Conservation (phyloP, 169 alveolate species). For the Ichthyophthirius multifiliis region DNA sequence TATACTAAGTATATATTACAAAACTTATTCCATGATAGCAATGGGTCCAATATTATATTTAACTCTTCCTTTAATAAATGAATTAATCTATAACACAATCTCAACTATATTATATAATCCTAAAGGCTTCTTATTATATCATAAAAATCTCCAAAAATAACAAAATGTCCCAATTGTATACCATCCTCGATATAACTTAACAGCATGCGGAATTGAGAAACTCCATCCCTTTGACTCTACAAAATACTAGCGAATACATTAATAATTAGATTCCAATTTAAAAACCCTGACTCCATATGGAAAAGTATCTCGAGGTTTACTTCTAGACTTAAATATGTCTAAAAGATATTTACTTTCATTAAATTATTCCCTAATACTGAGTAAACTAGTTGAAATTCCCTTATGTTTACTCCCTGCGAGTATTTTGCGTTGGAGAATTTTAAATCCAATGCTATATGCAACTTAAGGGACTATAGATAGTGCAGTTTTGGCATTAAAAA, state of each 20-base stretch:
- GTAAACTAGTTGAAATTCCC: conserved; percentile 63
- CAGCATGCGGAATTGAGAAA: conserved; percentile 76
- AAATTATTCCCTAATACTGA: conserved; percentile 29
- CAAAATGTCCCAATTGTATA: conserved; percentile 52
- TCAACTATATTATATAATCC: too few species aligned
- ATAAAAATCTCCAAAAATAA: too few species aligned
- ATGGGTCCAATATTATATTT: too few species aligned
- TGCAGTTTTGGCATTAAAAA: conserved; percentile 53
- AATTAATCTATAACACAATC: too few species aligned
- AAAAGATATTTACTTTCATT: conserved; percentile 36
- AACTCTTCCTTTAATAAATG: too few species aligned
- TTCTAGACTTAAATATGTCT: conserved; percentile 34
- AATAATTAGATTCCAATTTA: too few species aligned
- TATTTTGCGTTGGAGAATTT: conserved; percentile 50
- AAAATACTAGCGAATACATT: conserved; percentile 66
- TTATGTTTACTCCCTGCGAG: conserved; percentile 59
- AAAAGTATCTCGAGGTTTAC: conserved; percentile 34
- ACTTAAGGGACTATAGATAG: conserved; percentile 68
- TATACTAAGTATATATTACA: too few species aligned
- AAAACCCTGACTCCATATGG: conserved; percentile 24
- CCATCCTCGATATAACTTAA: conserved; percentile 54
- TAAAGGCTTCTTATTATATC: too few species aligned
- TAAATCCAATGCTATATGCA: conserved; percentile 67
- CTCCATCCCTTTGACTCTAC: conserved; percentile 78
- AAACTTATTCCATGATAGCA: too few species aligned